phyloP scores from a whole-genome alignment of 164 flowering plant species.

The Stephania japonica region DNA sequence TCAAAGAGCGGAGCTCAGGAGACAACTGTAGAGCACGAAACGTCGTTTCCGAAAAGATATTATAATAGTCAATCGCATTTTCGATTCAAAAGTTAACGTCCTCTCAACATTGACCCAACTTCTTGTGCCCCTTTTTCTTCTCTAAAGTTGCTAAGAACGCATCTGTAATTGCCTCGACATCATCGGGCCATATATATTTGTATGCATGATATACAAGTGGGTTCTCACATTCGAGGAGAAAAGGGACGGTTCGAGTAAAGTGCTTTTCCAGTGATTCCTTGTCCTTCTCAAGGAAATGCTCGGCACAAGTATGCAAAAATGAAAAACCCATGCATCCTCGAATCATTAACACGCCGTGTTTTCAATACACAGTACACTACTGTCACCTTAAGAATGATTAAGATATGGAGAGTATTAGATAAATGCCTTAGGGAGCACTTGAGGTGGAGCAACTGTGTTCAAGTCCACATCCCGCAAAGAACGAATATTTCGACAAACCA shows the following conservation, averaged over 20 bases:
- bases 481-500: background rate
- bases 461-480: constrained; percentile 62
- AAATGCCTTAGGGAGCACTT: constrained; percentile 46
- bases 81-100: too few species aligned
- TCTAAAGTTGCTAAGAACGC: too few species aligned
- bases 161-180: too few species aligned
- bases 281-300: constrained; percentile 73
- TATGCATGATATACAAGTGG: constrained; percentile 94
- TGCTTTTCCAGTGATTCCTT: constrained; percentile 83
- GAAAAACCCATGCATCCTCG: constrained; percentile 57
- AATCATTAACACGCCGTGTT: constrained; percentile 66
- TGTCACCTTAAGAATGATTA: constrained; percentile 18
- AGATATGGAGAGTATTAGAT: constrained; percentile 1
- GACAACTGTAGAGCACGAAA: too few species aligned
- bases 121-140: too few species aligned
- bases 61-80: too few species aligned
- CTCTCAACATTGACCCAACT: too few species aligned
- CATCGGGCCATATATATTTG: too few species aligned
- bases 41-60: too few species aligned
- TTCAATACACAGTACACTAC: constrained; percentile 49
- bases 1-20: too few species aligned
- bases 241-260: constrained; percentile 75
- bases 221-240: constrained; percentile 71
- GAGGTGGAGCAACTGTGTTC: constrained; percentile 41
- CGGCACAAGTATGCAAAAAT: constrained; percentile 70